Percentiles rank a stretch among this genome's conserved stretches.
These are phyloP conservation scores for Pholiota microspora DNA, from an alignment of 768 basidiomycete genomes.

Conservation along the genomic window DNA sequence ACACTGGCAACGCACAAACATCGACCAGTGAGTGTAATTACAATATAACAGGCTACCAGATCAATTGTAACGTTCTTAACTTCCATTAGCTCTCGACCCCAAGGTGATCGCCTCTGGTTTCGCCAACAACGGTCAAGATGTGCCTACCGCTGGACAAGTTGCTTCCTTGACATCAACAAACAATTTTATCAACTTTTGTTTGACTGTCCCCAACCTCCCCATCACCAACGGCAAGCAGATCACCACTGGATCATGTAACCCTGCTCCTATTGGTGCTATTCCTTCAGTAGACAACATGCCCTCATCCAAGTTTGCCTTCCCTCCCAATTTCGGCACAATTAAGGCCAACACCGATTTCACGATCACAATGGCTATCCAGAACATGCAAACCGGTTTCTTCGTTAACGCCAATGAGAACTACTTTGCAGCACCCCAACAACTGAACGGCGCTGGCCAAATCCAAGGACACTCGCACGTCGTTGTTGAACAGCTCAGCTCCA, in stretches of 20 bases:
- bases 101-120: constrained; percentile 47
- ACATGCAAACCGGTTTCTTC: constrained; percentile 52
- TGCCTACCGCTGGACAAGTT: constrained; percentile 43
- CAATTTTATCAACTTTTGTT: constrained; percentile 63
- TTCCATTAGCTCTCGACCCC: constrained; percentile 47
- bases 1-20: constrained; percentile 38
- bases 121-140: constrained; percentile 46
- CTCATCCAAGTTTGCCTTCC: constrained; percentile 44
- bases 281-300: constrained; percentile 46
- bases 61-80: no score
- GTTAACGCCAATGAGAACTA: constrained; percentile 53
- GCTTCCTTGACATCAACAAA: constrained; percentile 52
- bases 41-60: no score
- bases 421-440: constrained; percentile 55
- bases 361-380: constrained; percentile 45
- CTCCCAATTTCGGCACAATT: constrained; percentile 43
- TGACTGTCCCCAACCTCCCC: constrained; percentile 39
- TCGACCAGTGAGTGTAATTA: constrained; percentile 32
- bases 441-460: constrained; percentile 49
- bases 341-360: constrained; percentile 47
- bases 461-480: constrained; percentile 61
- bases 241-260: constrained; percentile 56
- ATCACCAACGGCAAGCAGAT: constrained; percentile 57
- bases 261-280: constrained; percentile 55
- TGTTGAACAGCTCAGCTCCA: constrained; percentile 45